Conservation (phyloP, 2,329 filamentous ascomycete genomes). For the Nigrograna mackinnonii region DNA sequence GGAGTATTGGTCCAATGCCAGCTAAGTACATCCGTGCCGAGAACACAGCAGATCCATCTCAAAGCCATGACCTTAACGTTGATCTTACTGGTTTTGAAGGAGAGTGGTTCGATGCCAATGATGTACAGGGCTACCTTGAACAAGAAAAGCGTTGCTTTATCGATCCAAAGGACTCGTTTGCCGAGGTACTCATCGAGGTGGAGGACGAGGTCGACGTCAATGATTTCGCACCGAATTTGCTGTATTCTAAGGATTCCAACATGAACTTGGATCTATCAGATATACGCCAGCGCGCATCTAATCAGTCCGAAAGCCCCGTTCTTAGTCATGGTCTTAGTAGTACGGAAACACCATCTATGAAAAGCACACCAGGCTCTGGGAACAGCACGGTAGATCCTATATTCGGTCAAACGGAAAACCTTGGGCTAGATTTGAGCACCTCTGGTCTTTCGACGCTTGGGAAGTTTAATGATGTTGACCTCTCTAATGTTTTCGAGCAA, state of each 20-base stretch:
- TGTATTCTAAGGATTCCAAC: slow-evolving; percentile 2
- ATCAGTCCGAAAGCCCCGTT: slow-evolving; percentile 5
- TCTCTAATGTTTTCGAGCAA: slow-evolving; percentile 25
- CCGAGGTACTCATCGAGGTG: slow-evolving; percentile 55
- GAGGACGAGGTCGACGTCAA: slow-evolving; percentile 15
- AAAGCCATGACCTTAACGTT: slow-evolving; percentile 54
- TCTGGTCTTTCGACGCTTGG: neutral
- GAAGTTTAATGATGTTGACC: slow-evolving; percentile 15
- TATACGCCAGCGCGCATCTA: neutral
- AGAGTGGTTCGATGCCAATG: slow-evolving; percentile 76
- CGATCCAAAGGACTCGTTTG: slow-evolving; percentile 62
- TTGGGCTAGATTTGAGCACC: slow-evolving; percentile 28
- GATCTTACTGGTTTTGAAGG: slow-evolving; percentile 68
- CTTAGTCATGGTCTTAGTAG: slow-evolving; percentile 3
- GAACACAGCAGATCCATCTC: slow-evolving; percentile 30
- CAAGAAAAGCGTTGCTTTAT: slow-evolving; percentile 64
- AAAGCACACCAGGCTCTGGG: slow-evolving; percentile 1
- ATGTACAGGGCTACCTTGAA: slow-evolving; percentile 74
- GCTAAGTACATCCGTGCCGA: slow-evolving; percentile 29
- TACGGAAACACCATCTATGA: slow-evolving; percentile 3
- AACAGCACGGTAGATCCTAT: slow-evolving; percentile 1
- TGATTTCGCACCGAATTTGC: neutral
- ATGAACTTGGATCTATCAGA: slow-evolving; percentile 9
- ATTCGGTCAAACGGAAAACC: slow-evolving; percentile 12
- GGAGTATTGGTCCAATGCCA: slow-evolving; percentile 36